Percentiles rank a stretch among this genome's conserved stretches.
Evolutionary conservation across 306 rosid genomes (phyloP).

Genomic region (Mimosa pudica): DNA sequence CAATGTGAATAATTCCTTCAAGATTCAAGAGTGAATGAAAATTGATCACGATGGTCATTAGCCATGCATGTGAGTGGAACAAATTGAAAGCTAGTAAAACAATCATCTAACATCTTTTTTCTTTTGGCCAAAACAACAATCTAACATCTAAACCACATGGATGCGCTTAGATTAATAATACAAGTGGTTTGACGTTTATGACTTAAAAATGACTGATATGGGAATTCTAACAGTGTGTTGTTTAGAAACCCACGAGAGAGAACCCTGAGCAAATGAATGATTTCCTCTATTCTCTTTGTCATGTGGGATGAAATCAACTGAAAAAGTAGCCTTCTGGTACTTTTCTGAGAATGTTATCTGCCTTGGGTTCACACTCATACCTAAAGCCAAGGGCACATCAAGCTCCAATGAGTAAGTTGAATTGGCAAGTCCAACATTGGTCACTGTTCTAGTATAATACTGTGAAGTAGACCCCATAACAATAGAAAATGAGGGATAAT

Average conservation of each 20-base stretch:
- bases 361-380: constrained; percentile 39
- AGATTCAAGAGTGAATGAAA: not conserved
- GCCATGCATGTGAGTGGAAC: not conserved
- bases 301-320: constrained; percentile 37
- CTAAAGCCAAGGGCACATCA: constrained; percentile 34
- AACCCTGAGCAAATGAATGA: constrained; percentile 42
- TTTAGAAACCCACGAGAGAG: constrained; percentile 53
- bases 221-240: constrained; percentile 43
- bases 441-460: constrained; percentile 49
- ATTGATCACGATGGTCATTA: not conserved
- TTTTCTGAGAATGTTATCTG: constrained; percentile 40
- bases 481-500: constrained; percentile 56
- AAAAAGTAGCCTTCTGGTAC: constrained; percentile 45
- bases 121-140: no score
- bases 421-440: constrained; percentile 49
- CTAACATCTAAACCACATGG: not conserved
- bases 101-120: no score
- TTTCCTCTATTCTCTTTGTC: constrained; percentile 25
- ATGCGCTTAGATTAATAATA: not conserved
- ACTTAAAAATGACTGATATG: constrained; percentile 43
- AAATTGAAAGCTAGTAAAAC: not conserved
- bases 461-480: constrained; percentile 35
- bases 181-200: not conserved
- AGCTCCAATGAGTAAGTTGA: constrained; percentile 40
- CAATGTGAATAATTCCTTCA: not conserved